These are phyloP conservation scores for Shiraia sp. DNA, from an alignment of 2,329 filamentous ascomycete genomes.

Conservation along the genomic window DNA sequence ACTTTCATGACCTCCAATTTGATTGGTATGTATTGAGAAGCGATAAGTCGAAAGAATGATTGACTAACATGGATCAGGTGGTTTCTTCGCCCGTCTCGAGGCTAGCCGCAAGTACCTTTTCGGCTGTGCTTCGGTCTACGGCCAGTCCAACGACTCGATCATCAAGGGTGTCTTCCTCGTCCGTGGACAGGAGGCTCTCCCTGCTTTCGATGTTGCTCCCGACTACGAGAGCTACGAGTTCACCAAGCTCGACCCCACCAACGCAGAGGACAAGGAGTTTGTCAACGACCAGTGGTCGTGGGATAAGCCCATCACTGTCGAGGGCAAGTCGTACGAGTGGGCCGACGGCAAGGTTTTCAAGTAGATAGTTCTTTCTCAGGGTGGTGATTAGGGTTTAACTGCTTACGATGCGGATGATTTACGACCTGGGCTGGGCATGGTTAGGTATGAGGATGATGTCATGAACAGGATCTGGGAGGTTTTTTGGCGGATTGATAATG, in stretches of 20 bases:
- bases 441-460: constrained; percentile 29
- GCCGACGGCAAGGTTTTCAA: constrained; percentile 99
- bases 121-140: constrained; percentile 86
- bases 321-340: constrained; percentile 87
- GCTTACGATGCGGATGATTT: constrained; percentile 42
- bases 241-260: constrained; percentile 91
- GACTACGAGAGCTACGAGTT: constrained; percentile 97
- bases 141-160: constrained; percentile 83
- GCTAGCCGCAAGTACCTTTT: constrained; percentile 98
- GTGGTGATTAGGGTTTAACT: constrained; percentile 18
- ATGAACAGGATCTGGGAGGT: constrained; percentile 28
- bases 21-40: constrained; percentile 62
- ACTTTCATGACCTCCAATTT: constrained; percentile 99
- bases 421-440: constrained; percentile 36
- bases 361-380: constrained; percentile 59
- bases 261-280: constrained; percentile 81
- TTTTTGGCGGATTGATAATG: constrained; percentile 30
- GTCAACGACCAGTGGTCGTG: constrained; percentile 88
- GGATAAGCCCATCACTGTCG: constrained; percentile 79
- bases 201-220: constrained; percentile 94
- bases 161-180: constrained; percentile 93
- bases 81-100: constrained; percentile 97
- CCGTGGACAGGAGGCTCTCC: constrained; percentile 82
- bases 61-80: constrained; percentile 55
- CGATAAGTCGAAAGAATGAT: not conserved